Conservation (phyloP, 345 rosid genomes). For the Pugionium cornutum region DNA sequence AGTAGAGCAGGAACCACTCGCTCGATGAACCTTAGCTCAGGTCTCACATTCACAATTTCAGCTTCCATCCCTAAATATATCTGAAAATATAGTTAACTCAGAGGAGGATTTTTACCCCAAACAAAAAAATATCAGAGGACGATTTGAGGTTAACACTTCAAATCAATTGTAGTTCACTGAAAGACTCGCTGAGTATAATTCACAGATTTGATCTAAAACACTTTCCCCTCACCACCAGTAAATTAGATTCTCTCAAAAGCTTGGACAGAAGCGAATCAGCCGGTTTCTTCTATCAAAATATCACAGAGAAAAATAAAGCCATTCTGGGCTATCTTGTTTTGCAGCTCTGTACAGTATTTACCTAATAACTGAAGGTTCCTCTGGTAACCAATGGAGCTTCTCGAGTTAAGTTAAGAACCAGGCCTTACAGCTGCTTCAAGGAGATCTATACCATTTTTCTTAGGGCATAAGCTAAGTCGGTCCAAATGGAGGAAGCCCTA, state of each 20-base stretch:
- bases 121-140: not conserved
- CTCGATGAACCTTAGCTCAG: constrained; percentile 46
- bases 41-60: constrained; percentile 46
- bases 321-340: constrained; percentile 15
- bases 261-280: constrained; percentile 19
- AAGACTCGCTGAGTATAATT: constrained; percentile 30
- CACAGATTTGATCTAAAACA: constrained; percentile 34
- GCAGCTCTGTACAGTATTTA: constrained; percentile 29
- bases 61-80: constrained; percentile 62
- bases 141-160: constrained; percentile 20
- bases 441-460: not conserved
- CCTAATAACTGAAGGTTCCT: constrained; percentile 25
- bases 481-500: constrained; percentile 40
- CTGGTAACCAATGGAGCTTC: constrained; percentile 23
- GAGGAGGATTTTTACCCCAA: no score
- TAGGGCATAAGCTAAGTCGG: constrained; percentile 31
- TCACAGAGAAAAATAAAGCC: constrained; percentile 12
- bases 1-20: constrained; percentile 63
- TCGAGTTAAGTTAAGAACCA: constrained; percentile 19
- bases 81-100: constrained; percentile 20
- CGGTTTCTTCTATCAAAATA: constrained; percentile 23
- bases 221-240: constrained; percentile 9
- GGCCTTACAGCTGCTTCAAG: constrained; percentile 13
- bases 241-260: constrained; percentile 25
- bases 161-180: constrained; percentile 32